Conservation (phyloP, 148 eudicot genomes). For the Bassia scoparia region DNA sequence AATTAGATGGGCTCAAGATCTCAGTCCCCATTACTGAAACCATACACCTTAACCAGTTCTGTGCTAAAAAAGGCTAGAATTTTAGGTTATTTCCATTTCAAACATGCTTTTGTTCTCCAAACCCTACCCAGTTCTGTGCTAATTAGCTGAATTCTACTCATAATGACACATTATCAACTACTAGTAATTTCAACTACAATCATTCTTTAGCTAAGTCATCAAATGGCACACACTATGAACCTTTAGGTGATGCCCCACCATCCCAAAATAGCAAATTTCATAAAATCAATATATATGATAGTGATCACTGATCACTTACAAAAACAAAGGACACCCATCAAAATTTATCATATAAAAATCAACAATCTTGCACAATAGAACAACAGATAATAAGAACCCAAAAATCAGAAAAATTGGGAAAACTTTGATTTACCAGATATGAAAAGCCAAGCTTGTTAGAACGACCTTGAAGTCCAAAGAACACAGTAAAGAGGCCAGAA, state of each 20-base stretch:
- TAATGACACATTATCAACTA: too few relatives aligned
- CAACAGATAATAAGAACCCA: neutral
- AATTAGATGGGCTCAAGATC: too few relatives aligned
- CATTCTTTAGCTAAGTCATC: neutral
- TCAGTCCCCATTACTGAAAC: too few relatives aligned
- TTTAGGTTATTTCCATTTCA: too few relatives aligned
- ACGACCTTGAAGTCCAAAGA: slow-evolving; percentile 80
- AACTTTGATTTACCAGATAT: slow-evolving; percentile 50
- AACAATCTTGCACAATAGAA: neutral
- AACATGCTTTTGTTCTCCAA: too few relatives aligned
- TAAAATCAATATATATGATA: neutral
- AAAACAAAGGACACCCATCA: neutral
- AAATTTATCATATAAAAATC: neutral
- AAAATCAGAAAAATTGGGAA: neutral
- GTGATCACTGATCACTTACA: neutral
- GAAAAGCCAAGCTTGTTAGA: slow-evolving; percentile 66
- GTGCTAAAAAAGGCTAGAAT: too few relatives aligned
- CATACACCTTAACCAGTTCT: too few relatives aligned
- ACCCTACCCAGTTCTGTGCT: too few relatives aligned
- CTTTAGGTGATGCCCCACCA: neutral
- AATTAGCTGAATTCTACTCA: too few relatives aligned
- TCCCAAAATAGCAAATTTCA: neutral
- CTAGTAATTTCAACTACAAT: neutral
- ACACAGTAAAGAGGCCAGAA: slow-evolving; percentile 59
- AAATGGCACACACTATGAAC: neutral